phyloP scores from a whole-genome alignment of 345 rosid species.

The Eucalyptus pumila region DNA sequence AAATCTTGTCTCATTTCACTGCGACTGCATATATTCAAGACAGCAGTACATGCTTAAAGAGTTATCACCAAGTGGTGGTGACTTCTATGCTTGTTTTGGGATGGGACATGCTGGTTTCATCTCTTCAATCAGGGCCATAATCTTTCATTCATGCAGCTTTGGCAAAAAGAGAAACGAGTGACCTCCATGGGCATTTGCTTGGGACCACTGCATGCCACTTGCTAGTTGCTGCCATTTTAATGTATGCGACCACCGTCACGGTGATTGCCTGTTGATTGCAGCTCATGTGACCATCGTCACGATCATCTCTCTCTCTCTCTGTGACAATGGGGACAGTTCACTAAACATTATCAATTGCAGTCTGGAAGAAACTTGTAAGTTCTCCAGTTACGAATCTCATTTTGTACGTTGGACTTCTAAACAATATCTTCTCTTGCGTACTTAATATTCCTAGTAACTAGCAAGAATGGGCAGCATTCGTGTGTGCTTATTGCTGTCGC shows the following conservation, averaged over 20 bases:
- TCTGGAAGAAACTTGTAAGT: neutral
- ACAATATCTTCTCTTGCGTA: neutral
- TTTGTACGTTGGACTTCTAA: neutral
- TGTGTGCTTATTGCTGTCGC: neutral
- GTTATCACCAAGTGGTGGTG: neutral
- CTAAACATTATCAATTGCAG: neutral
- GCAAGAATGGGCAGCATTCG: neutral
- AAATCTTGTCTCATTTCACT: neutral
- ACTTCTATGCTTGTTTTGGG: neutral
- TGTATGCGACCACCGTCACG: accelerated
- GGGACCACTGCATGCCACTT: neutral
- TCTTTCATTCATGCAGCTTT: neutral
- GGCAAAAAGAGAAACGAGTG: neutral
- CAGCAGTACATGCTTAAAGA: neutral
- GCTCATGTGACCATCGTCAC: neutral
- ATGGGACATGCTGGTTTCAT: neutral
- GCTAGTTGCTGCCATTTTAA: neutral
- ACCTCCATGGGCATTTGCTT: neutral
- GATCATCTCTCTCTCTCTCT: neutral
- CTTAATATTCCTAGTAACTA: neutral
- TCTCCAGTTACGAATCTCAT: neutral
- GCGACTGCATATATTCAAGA: neutral
- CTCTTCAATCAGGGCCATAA: neutral
- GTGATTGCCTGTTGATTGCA: neutral
- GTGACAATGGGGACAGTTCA: neutral